Conservation (phyloP, 805 yeast species). For the Priceomyces medius region DNA sequence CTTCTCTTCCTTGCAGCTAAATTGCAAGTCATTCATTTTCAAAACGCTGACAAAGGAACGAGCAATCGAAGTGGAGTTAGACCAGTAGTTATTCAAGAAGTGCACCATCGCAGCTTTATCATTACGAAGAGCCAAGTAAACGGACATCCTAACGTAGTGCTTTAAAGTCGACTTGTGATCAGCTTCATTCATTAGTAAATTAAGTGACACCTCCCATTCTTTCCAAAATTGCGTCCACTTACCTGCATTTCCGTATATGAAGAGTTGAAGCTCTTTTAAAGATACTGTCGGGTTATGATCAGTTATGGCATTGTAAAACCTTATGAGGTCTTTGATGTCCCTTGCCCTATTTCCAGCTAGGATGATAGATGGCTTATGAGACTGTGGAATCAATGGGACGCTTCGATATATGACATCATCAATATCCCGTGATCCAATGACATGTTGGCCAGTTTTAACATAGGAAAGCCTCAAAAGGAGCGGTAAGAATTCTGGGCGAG, state of each 20-base stretch:
- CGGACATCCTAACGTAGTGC: constrained; percentile 34
- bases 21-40: constrained; percentile 12
- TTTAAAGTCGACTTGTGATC: constrained; percentile 4
- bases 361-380: constrained; percentile 8
- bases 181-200: constrained; percentile 6
- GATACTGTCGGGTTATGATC: constrained; percentile 13
- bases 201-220: constrained; percentile 30
- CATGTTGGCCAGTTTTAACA: constrained; percentile 9
- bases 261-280: constrained; percentile 33
- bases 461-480: constrained; percentile 34
- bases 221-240: constrained; percentile 41
- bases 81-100: constrained; percentile 34
- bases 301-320: constrained; percentile 17
- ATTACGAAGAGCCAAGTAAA: constrained; percentile 29
- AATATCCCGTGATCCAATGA: constrained; percentile 24
- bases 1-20: constrained; percentile 22
- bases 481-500: constrained; percentile 29
- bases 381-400: constrained; percentile 5
- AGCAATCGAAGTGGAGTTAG: constrained; percentile 16
- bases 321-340: constrained; percentile 27
- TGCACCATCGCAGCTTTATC: constrained; percentile 23
- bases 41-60: constrained; percentile 26
- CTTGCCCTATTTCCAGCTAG: constrained; percentile 30
- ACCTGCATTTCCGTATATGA: constrained; percentile 38
- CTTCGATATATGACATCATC: constrained; percentile 24